phyloP scores from a whole-genome alignment of 345 rosid species.

The Linum lewisii region DNA sequence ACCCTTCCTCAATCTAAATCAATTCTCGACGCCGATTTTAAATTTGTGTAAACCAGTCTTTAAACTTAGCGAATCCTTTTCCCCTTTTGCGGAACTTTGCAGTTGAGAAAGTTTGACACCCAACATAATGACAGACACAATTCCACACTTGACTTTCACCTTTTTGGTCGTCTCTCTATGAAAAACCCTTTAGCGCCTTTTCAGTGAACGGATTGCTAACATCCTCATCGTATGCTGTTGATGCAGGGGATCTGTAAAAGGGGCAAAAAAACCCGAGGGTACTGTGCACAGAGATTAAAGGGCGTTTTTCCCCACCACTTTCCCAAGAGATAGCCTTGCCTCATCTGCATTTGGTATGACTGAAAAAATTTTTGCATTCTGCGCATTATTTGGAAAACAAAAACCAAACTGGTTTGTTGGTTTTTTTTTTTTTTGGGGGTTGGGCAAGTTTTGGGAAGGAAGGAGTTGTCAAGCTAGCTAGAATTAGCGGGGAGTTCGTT shows the following conservation, averaged over 20 bases:
- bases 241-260: constrained; percentile 55
- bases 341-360: constrained; percentile 64
- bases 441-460: constrained; percentile 48
- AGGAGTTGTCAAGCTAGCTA: constrained; percentile 56
- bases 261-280: constrained; percentile 65
- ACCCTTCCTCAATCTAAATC: neutral
- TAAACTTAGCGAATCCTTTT: neutral
- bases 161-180: constrained; percentile 48
- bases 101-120: constrained; percentile 97
- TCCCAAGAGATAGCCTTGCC: constrained; percentile 57
- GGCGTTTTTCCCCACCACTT: constrained; percentile 89
- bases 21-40: neutral
- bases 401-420: constrained; percentile 8
- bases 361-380: neutral
- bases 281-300: constrained; percentile 82
- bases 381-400: neutral
- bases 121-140: constrained; percentile 68
- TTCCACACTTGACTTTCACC: constrained; percentile 78
- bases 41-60: no score
- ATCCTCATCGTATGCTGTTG: neutral
- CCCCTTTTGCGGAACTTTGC: constrained; percentile 16
- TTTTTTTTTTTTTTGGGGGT: neutral
- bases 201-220: neutral
- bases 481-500: constrained; percentile 45
- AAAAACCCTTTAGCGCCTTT: neutral